A percentile compares a stretch with the other conserved stretches of the same genome.
Conservation (phyloP, 441 rosid species). For the Viola pubescens region DNA sequence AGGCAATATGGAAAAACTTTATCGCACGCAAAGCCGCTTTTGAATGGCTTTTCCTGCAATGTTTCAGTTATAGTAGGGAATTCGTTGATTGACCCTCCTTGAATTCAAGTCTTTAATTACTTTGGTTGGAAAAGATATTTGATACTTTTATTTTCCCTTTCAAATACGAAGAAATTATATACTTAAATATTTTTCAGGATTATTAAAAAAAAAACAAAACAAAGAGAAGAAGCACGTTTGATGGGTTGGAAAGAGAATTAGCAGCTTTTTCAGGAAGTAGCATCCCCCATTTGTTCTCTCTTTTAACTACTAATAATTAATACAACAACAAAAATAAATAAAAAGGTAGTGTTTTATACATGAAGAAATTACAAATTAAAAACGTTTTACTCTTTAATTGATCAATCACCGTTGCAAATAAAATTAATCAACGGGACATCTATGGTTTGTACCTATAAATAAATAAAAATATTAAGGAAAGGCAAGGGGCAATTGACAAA, state of each 20-base stretch:
- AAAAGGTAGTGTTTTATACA: too few relatives aligned
- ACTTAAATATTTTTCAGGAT: background rate
- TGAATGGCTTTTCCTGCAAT: conserved; percentile 1
- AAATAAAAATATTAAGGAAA: too few relatives aligned
- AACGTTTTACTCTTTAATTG: too few relatives aligned
- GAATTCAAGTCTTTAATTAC: conserved; percentile 25
- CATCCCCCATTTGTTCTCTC: conserved; percentile 17
- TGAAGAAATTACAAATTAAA: too few relatives aligned
- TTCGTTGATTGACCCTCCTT: conserved; percentile 31
- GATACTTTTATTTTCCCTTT: background rate
- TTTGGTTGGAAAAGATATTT: background rate
- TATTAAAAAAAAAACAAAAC: conserved; percentile 11
- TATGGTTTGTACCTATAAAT: too few relatives aligned
- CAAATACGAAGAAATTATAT: background rate
- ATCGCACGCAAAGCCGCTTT: too few relatives aligned
- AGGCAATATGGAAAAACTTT: too few relatives aligned
- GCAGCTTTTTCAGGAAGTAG: conserved; percentile 48
- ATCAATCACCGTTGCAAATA: too few relatives aligned
- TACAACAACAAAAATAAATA: too few relatives aligned
- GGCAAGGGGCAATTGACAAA: conserved; percentile 3
- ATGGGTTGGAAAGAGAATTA: conserved; percentile 45
- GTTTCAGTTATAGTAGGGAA: conserved; percentile 13
- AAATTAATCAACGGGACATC: too few relatives aligned
- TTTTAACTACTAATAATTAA: too few relatives aligned
- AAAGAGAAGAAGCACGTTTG: conserved; percentile 28